A percentile compares a stretch with the other conserved stretches of the same genome.
Conservation (phyloP, 2,329 filamentous ascomycete genomes). For the Aspergillus nomiae region DNA sequence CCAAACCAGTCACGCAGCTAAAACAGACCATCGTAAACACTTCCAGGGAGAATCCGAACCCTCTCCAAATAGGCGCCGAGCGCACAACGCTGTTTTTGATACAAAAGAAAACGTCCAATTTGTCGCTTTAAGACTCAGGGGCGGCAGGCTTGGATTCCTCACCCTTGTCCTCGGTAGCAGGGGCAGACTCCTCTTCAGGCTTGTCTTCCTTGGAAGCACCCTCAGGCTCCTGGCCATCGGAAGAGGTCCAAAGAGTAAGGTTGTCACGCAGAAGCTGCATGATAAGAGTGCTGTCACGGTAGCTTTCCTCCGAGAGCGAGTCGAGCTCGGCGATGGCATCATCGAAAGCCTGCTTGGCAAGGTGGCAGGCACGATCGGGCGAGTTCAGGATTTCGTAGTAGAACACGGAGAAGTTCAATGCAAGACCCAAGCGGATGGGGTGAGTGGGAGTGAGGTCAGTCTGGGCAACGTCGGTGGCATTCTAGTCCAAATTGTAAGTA, state of each 20-base stretch:
- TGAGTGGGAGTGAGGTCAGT: constrained; percentile 96
- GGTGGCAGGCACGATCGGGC: constrained; percentile 93
- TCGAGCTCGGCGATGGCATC: constrained; percentile 98
- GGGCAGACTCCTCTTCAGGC: constrained; percentile 51
- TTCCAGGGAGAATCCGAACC: constrained; percentile 37
- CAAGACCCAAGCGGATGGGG: constrained; percentile 95
- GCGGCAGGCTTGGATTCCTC: constrained; percentile 42
- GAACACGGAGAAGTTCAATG: constrained; percentile 99
- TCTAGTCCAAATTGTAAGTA: constrained; percentile 54
- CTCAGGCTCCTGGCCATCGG: constrained; percentile 75
- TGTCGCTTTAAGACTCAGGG: constrained; percentile 36
- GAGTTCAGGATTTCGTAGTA: constrained; percentile 99
- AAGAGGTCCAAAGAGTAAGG: constrained; percentile 96
- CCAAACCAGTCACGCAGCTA: constrained; percentile 40
- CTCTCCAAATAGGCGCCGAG: constrained; percentile 31
- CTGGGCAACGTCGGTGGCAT: constrained; percentile 96
- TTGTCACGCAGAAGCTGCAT: constrained; percentile 99
- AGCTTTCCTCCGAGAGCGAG: constrained; percentile 95
- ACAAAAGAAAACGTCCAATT: constrained; percentile 29
- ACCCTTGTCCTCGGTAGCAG: constrained; percentile 46
- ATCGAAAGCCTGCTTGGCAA: constrained; percentile 98
- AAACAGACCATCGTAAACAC: constrained; percentile 39
- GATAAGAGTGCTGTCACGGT: constrained; percentile 98
- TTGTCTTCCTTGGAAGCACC: constrained; percentile 65
- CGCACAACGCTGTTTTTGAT: constrained; percentile 28